Conservation (phyloP, 225 moss, liverwort and hornwort species). For the Physcomitrellopsis africana region DNA sequence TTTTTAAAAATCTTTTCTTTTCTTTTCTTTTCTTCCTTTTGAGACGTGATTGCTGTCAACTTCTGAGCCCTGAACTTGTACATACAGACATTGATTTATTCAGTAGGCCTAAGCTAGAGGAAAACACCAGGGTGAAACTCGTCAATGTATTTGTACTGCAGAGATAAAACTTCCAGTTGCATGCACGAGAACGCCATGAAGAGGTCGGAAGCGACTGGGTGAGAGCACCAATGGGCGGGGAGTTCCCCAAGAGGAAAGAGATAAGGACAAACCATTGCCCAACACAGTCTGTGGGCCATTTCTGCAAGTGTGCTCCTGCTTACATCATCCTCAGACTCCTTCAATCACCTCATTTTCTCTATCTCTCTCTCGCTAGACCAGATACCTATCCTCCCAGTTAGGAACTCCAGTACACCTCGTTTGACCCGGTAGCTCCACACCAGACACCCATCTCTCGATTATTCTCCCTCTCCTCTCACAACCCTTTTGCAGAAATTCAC, state of each 20-base stretch:
- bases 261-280: constrained; percentile 52
- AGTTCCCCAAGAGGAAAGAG: constrained; percentile 27
- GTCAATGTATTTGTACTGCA: too few species aligned
- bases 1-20: too few species aligned
- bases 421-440: constrained; percentile 38
- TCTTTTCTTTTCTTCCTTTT: too few species aligned
- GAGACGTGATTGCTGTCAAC: too few species aligned
- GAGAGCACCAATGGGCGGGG: constrained; percentile 26
- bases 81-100: constrained; percentile 27
- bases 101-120: neutral
- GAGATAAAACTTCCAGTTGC: neutral
- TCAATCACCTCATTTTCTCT: constrained; percentile 18
- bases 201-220: constrained; percentile 7
- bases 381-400: constrained; percentile 15
- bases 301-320: constrained; percentile 31
- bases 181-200: constrained; percentile 33
- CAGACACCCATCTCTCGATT: too few species aligned
- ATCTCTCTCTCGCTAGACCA: too few species aligned
- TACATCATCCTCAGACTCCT: constrained; percentile 47
- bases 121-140: neutral
- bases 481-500: too few species aligned
- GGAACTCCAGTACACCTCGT: constrained; percentile 34
- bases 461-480: too few species aligned
- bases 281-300: constrained; percentile 19
- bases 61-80: constrained; percentile 18